Evolutionary conservation across 2,329 filamentous ascomycete genomes (phyloP).

Genomic region (Zelopaecilomyces penicillatus): DNA sequence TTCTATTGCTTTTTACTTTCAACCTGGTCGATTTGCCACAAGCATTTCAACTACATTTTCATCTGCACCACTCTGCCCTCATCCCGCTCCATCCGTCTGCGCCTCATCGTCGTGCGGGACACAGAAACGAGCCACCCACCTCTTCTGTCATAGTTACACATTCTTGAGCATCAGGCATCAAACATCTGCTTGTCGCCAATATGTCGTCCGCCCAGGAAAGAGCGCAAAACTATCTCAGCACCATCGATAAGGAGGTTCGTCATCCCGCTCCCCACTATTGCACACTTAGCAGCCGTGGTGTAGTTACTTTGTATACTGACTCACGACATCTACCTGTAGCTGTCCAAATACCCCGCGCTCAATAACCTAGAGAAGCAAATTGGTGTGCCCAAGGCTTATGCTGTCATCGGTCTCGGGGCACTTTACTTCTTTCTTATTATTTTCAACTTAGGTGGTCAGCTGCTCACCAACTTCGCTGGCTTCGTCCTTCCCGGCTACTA

Average conservation of each 20-base stretch:
- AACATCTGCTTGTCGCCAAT: slow-evolving; percentile 19
- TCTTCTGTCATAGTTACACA: too few species aligned
- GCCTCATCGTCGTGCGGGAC: too few species aligned
- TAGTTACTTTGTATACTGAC: slow-evolving; percentile 6
- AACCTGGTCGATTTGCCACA: too few species aligned
- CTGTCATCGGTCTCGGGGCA: slow-evolving; percentile 63
- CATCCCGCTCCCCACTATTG: neutral
- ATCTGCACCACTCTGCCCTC: too few species aligned
- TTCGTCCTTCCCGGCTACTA: slow-evolving; percentile 81
- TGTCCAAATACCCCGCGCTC: slow-evolving; percentile 76
- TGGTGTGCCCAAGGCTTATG: slow-evolving; percentile 77
- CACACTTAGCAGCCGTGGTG: neutral
- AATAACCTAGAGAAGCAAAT: slow-evolving; percentile 82
- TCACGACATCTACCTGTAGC: slow-evolving; percentile 40
- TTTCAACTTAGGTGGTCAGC: slow-evolving; percentile 85
- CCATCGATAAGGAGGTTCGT: slow-evolving; percentile 77
- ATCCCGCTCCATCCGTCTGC: too few species aligned
- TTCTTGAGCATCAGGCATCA: too few species aligned
- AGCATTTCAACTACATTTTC: too few species aligned
- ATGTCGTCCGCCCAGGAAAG: slow-evolving; percentile 71
- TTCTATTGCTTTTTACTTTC: too few species aligned
- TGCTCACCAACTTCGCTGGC: slow-evolving; percentile 78
- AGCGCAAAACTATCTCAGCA: slow-evolving; percentile 65
- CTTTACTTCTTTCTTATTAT: slow-evolving; percentile 88
- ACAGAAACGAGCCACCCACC: too few species aligned